These are phyloP conservation scores for Diaporthe humulicola DNA, from an alignment of 2,329 filamentous ascomycete genomes.

Conservation along the genomic window DNA sequence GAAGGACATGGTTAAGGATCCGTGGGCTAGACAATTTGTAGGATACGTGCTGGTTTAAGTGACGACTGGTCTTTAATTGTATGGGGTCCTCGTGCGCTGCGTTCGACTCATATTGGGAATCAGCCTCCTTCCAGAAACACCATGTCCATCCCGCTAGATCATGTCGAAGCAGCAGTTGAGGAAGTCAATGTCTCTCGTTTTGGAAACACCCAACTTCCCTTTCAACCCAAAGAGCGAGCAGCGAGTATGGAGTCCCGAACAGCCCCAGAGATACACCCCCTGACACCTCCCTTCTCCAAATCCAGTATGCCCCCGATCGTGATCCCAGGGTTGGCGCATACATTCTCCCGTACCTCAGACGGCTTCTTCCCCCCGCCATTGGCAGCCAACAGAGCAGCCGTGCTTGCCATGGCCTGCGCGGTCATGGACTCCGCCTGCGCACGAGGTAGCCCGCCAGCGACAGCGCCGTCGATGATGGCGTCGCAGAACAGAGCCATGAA, in stretches of 20 bases:
- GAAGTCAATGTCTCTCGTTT: neutral
- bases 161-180: neutral
- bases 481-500: neutral
- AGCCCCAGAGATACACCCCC: neutral
- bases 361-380: neutral
- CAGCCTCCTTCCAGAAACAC: neutral
- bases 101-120: neutral
- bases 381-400: neutral
- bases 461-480: neutral
- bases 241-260: neutral
- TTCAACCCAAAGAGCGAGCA: neutral
- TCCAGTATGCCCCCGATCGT: neutral
- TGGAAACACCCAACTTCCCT: neutral
- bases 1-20: constrained; percentile 12
- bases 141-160: neutral
- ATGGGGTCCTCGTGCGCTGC: too few relatives aligned
- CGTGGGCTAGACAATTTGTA: constrained; percentile 10
- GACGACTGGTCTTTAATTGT: neutral
- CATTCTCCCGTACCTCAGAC: neutral
- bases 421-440: neutral
- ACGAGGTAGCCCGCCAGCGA: neutral
- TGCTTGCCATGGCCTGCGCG: neutral
- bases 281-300: neutral
- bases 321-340: neutral
- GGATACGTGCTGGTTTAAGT: neutral